A percentile compares a stretch with the other conserved stretches of the same genome.
Conservation (phyloP, 495 filamentous ascomycete genomes). For the Hypoxylon cercidicola region DNA sequence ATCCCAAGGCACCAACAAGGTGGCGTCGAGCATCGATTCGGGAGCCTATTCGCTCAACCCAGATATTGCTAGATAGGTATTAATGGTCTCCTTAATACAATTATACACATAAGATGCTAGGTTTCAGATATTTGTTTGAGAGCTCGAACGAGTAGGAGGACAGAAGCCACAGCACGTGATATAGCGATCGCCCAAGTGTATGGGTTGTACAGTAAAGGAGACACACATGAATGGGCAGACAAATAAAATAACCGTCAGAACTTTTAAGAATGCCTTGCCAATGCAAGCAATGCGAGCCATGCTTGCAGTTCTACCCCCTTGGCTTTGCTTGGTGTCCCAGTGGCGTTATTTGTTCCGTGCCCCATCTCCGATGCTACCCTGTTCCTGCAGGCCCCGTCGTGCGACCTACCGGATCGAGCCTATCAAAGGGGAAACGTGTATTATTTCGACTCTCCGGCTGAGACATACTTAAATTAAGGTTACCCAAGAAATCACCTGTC, state of each 20-base stretch:
- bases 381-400: constrained; percentile 33
- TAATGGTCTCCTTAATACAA: constrained; percentile 9
- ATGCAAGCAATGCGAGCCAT: background rate
- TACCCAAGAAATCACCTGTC: constrained; percentile 6
- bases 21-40: background rate
- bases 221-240: constrained; percentile 18
- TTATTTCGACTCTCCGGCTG: constrained; percentile 14
- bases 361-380: constrained; percentile 30
- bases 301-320: background rate
- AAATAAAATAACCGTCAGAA: background rate
- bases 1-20: constrained; percentile 4
- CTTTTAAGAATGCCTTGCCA: constrained; percentile 1
- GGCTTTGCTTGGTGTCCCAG: background rate
- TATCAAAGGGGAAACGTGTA: constrained; percentile 17
- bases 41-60: constrained; percentile 16
- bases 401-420: constrained; percentile 33
- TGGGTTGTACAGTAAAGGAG: constrained; percentile 26
- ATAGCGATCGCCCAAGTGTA: constrained; percentile 24
- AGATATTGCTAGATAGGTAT: background rate
- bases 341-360: constrained; percentile 20
- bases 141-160: constrained; percentile 11
- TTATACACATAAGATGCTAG: constrained; percentile 13
- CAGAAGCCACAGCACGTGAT: constrained; percentile 33
- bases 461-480: constrained; percentile 35
- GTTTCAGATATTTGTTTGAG: constrained; percentile 8